Conservation (phyloP, 1,284 basidiomycete species). For the Sporisorium graminicola region DNA sequence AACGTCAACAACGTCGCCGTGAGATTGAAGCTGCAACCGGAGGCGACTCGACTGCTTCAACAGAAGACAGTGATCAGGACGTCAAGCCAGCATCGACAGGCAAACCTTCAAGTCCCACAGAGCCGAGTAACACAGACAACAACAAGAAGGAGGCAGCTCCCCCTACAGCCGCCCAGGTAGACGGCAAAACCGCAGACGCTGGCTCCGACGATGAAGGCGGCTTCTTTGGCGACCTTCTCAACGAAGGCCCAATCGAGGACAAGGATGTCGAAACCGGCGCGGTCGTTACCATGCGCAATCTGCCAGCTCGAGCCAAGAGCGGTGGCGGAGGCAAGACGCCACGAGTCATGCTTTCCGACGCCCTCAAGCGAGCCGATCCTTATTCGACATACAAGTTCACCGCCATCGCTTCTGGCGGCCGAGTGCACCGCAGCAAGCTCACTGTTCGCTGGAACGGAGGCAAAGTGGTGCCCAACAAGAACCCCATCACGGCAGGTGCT, state of each 20-base stretch:
- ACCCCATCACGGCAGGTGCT: slow-evolving; percentile 71
- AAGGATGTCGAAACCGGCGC: slow-evolving; percentile 49
- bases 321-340: slow-evolving; percentile 61
- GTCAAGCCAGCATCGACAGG: not conserved
- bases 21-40: slow-evolving; percentile 72
- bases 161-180: slow-evolving; percentile 4
- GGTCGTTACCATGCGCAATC: slow-evolving; percentile 40
- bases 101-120: not conserved
- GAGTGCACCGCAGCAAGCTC: slow-evolving; percentile 57
- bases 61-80: slow-evolving; percentile 2
- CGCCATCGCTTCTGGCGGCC: slow-evolving; percentile 48
- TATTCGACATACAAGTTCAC: slow-evolving; percentile 81
- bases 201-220: slow-evolving; percentile 72
- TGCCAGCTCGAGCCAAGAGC: slow-evolving; percentile 58
- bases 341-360: slow-evolving; percentile 61
- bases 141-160: not conserved
- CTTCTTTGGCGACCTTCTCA: slow-evolving; percentile 82
- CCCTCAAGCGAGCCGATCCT: slow-evolving; percentile 74
- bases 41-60: slow-evolving; percentile 3
- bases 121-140: not conserved
- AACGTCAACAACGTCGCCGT: slow-evolving; percentile 71
- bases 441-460: slow-evolving; percentile 63
- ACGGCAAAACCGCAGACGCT: slow-evolving; percentile 3
- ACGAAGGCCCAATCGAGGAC: slow-evolving; percentile 82
- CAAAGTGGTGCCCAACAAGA: slow-evolving; percentile 57